A percentile compares a stretch with the other conserved stretches of the same genome.
Evolutionary conservation across 2,329 filamentous ascomycete species (phyloP).

Genomic region (Colletotrichum limetticola): DNA sequence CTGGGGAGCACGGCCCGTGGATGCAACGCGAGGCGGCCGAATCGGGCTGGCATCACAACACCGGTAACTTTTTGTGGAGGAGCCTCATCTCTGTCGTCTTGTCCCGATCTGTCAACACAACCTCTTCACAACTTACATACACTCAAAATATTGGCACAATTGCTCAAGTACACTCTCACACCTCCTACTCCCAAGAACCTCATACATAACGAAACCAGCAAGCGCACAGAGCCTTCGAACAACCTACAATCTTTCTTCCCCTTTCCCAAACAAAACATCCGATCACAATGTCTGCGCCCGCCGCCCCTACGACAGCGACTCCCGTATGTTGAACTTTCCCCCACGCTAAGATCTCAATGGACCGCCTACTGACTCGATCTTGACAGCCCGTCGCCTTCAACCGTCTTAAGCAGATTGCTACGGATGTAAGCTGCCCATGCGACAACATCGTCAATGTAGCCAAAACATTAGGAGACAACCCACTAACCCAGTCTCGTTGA

Average conservation of each 20-base stretch:
- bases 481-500: slow-evolving; percentile 25
- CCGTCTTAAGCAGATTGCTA: slow-evolving; percentile 86
- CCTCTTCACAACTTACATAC: slow-evolving; percentile 3
- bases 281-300: slow-evolving; percentile 20
- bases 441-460: background rate
- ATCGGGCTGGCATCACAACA: slow-evolving; percentile 30
- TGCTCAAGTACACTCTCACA: background rate
- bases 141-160: background rate
- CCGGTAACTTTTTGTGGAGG: slow-evolving; percentile 22
- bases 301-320: slow-evolving; percentile 13
- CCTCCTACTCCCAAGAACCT: background rate
- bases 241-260: background rate
- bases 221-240: background rate
- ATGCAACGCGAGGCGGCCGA: slow-evolving; percentile 24
- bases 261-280: slow-evolving; percentile 3
- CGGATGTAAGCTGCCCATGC: slow-evolving; percentile 70
- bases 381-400: slow-evolving; percentile 78
- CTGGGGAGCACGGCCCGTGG: slow-evolving; percentile 14
- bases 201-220: background rate
- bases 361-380: slow-evolving; percentile 1
- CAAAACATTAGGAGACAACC: slow-evolving; percentile 3
- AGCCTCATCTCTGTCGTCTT: slow-evolving; percentile 16
- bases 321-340: slow-evolving; percentile 8
- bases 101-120: slow-evolving; percentile 21
- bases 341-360: background rate